phyloP scores from a whole-genome alignment of 257 asterid species.

The Capsicum baccatum region DNA sequence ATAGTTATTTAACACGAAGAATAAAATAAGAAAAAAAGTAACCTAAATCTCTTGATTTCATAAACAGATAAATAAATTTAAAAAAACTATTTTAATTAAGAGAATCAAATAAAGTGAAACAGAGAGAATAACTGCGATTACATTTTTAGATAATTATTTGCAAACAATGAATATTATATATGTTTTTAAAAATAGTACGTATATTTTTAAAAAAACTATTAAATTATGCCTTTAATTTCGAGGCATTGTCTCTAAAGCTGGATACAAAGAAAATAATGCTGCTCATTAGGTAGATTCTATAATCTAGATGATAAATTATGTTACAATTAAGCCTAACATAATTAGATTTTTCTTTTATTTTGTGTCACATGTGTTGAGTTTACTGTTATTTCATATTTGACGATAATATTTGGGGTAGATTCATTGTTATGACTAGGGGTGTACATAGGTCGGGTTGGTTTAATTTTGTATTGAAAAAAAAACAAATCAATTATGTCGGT shows the following conservation, averaged over 20 bases:
- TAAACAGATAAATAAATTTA: too few relatives aligned
- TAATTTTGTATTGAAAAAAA: too few relatives aligned
- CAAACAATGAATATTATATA: not conserved
- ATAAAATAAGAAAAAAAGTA: too few relatives aligned
- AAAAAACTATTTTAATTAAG: too few relatives aligned
- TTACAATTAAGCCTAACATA: not conserved
- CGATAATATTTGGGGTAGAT: not conserved
- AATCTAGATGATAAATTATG: slow-evolving; percentile 9
- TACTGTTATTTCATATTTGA: not conserved
- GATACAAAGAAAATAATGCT: not conserved
- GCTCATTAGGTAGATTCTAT: not conserved
- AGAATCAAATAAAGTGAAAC: too few relatives aligned
- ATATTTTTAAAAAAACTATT: not conserved
- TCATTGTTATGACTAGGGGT: not conserved
- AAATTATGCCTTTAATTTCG: not conserved
- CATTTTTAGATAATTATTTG: not conserved
- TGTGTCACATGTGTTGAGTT: not conserved
- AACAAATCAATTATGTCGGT: too few relatives aligned
- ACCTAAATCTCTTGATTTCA: too few relatives aligned
- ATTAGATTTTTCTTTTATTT: not conserved
- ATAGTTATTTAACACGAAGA: too few relatives aligned
- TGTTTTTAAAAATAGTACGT: not conserved
- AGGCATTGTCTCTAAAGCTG: slow-evolving; percentile 13
- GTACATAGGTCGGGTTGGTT: too few relatives aligned
- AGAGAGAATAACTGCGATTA: too few relatives aligned